Evolutionary conservation across 176 grass and related monocot species (phyloP), one percentile per base, ranked within the genome.

Genomic region (Leersia perrieri): DNA sequence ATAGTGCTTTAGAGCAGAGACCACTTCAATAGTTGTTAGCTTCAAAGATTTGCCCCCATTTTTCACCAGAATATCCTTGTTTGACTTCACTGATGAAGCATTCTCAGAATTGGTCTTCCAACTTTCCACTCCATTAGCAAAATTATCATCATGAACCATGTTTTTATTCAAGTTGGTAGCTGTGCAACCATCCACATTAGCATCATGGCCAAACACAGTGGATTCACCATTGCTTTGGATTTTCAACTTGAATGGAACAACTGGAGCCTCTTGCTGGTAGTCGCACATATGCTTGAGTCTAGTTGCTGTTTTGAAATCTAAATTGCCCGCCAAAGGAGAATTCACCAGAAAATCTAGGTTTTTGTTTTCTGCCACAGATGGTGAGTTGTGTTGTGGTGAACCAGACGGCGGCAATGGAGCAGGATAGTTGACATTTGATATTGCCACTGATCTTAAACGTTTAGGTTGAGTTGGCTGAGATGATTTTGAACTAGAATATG

Each of bases 401-500:
- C 62, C 33, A 85, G 82, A 85, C 51, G 70, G 35, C 57, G 63
- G 69, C 55, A 78, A 61, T 74, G 78, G 76, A 79, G 28, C 29
- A 68, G 45, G 88, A 39, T 66, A 20, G 13, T 42, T 83, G n/a
- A 53, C 63, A 66, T 81, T 88, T 79, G 90, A 88, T 74, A 53
- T 83, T 49, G 60, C 53, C 66, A 32, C 58, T 33, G 73, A 71
- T 61, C 61, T 74, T 35, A 76, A 67, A 62, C 65, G 78, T 79
- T 76, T 71, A 77, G 27, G 69, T 27, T 73, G 71, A 68, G 83
- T 76, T 66, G 70, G 77, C 39, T 80, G 86, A 88, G 66, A 29
- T 82, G 80, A 89, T 31, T 85, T 89, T 66, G 86, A 88, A 72
- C 79, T 85, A 78, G 90, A 92, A 72, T 84, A 71, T 79, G 72